phyloP scores from a whole-genome alignment of 345 rosid species.

The Sisymbrium altissimum region DNA sequence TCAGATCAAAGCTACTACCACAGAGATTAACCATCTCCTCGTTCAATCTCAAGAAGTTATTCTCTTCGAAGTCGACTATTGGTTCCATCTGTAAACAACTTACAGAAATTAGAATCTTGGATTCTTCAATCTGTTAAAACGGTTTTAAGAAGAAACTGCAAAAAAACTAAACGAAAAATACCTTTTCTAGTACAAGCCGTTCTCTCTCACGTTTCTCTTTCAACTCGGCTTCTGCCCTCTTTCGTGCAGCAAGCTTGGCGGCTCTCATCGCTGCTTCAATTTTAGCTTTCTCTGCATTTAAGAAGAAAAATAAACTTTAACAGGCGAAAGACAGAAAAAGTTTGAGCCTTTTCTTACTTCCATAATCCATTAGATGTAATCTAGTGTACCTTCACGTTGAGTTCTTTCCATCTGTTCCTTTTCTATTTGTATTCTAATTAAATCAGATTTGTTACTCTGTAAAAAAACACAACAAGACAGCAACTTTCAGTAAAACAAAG shows the following conservation, averaged over 20 bases:
- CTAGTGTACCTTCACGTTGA: conserved; percentile 65
- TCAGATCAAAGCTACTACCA: conserved; percentile 36
- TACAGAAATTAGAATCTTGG: not conserved
- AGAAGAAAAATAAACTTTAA: not conserved
- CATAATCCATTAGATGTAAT: not conserved
- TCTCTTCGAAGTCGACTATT: conserved; percentile 48
- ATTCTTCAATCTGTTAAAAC: not conserved
- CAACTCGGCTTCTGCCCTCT: conserved; percentile 51
- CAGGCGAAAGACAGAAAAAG: not conserved
- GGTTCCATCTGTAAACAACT: conserved; percentile 53
- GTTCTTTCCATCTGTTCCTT: conserved; percentile 63
- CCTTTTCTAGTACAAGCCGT: conserved; percentile 62
- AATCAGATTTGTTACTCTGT: conserved; percentile 67
- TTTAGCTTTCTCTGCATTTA: conserved; percentile 56
- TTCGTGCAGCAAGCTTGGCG: conserved; percentile 52
- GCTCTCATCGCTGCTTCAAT: conserved; percentile 74
- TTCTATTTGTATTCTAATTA: conserved; percentile 51
- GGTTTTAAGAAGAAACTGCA: not conserved
- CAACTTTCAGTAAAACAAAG: not conserved
- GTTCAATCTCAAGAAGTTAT: conserved; percentile 34
- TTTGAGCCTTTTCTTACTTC: not conserved
- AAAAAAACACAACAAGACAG: not conserved
- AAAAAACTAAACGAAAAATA: not conserved
- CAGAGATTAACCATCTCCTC: conserved; percentile 54
- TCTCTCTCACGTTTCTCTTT: conserved; percentile 57